phyloP scores from a whole-genome alignment of 768 basidiomycete species.

The Boletellus emodensis region DNA sequence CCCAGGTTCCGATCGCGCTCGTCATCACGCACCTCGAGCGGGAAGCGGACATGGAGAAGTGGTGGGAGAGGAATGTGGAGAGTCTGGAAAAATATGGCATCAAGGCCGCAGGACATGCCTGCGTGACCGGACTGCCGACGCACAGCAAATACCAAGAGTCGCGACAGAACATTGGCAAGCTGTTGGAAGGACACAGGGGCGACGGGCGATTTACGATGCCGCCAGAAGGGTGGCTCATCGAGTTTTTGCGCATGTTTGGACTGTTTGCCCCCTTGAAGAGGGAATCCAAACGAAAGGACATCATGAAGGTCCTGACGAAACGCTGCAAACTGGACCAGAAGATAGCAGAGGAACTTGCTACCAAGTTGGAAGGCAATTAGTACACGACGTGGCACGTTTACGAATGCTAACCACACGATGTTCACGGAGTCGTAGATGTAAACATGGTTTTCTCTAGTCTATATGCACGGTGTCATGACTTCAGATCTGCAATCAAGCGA shows the following conservation, averaged over 20 bases:
- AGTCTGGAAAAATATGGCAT: conserved; percentile 26
- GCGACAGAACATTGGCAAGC: conserved; percentile 7
- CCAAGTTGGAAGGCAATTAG: conserved; percentile 9
- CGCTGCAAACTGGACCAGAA: conserved; percentile 24
- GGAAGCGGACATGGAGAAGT: conserved; percentile 31
- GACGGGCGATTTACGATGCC: conserved; percentile 26
- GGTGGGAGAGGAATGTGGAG: conserved; percentile 30
- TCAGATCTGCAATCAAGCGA: neutral
- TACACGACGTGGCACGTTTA: neutral
- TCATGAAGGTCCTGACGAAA: conserved; percentile 25
- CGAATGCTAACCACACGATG: neutral
- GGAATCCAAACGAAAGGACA: conserved; percentile 20
- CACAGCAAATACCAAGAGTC: conserved; percentile 29
- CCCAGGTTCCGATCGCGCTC: conserved; percentile 29
- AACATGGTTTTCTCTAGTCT: conserved; percentile 1
- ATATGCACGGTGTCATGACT: neutral
- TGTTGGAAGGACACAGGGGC: conserved; percentile 14
- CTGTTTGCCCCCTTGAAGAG: conserved; percentile 21
- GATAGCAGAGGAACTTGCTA: conserved; percentile 21
- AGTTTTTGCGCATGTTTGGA: conserved; percentile 24
- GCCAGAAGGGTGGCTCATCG: conserved; percentile 21
- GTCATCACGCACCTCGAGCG: conserved; percentile 39
- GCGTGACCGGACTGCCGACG: conserved; percentile 32
- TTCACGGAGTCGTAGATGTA: conserved; percentile 4
- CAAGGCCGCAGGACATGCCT: conserved; percentile 30